These are phyloP conservation scores for Phaeodactylum tricornutum DNA, from an alignment of 108 stramenopile genomes.

Conservation along the genomic window DNA sequence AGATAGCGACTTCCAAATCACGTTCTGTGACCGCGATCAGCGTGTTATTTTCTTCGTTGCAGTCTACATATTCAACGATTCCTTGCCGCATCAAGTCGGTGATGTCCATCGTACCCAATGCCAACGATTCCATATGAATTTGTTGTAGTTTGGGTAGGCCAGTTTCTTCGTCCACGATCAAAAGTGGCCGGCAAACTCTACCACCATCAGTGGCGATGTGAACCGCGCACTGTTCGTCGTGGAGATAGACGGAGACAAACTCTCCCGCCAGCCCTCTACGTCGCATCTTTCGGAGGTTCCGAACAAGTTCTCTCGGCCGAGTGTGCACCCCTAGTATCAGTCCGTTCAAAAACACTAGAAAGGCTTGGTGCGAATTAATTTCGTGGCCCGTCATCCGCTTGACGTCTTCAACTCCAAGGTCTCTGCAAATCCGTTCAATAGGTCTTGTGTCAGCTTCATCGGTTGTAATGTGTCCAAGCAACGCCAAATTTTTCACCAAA, in stretches of 20 bases:
- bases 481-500: constrained; percentile 92
- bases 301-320: constrained; percentile 62
- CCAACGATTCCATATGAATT: constrained; percentile 76
- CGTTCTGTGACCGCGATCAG: constrained; percentile 88
- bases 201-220: constrained; percentile 98
- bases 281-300: constrained; percentile 68
- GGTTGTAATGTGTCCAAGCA: constrained; percentile 93
- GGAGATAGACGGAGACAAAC: constrained; percentile 94
- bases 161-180: constrained; percentile 82
- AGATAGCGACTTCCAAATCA: constrained; percentile 66
- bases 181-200: constrained; percentile 93
- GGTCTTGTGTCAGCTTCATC: constrained; percentile 85
- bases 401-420: constrained; percentile 95
- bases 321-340: constrained; percentile 84
- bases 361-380: constrained; percentile 61
- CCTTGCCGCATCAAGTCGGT: constrained; percentile 82
- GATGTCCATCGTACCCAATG: constrained; percentile 59
- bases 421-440: constrained; percentile 84
- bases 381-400: constrained; percentile 81
- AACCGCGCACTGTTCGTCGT: constrained; percentile 89
- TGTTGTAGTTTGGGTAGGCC: constrained; percentile 65
- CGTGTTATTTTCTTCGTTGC: constrained; percentile 98
- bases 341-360: constrained; percentile 95
- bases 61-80: constrained; percentile 98
- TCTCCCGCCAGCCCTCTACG: constrained; percentile 89